A percentile compares a stretch with the other conserved stretches of the same genome.
phyloP scores from a whole-genome alignment of 495 filamentous ascomycete genomes.

The Neurospora discreta region DNA sequence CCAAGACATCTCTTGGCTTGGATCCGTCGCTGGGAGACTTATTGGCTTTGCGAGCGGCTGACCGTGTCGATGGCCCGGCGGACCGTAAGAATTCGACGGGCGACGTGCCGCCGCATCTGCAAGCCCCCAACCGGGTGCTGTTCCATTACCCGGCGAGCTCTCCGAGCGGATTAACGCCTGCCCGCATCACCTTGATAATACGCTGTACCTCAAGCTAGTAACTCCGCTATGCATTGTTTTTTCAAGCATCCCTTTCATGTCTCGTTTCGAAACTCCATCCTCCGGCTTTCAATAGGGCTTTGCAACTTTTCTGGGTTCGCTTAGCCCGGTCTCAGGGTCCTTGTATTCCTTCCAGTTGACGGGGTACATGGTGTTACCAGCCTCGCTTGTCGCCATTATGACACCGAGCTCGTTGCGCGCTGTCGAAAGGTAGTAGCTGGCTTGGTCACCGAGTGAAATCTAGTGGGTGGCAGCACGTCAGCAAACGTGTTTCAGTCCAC shows the following conservation, averaged over 20 bases:
- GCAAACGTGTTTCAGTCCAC: background rate
- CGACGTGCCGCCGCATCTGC: background rate
- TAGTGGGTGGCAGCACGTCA: constrained; percentile 14
- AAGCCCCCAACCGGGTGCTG: background rate
- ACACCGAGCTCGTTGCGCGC: constrained; percentile 86
- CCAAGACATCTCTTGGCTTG: background rate
- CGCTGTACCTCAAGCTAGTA: background rate
- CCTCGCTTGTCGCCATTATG: constrained; percentile 84
- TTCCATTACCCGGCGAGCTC: background rate
- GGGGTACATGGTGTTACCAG: constrained; percentile 80
- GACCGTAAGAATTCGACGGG: background rate
- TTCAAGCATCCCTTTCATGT: background rate
- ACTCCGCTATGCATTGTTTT: background rate
- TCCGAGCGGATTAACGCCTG: background rate
- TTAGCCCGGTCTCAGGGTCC: constrained; percentile 66
- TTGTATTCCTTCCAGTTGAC: constrained; percentile 90
- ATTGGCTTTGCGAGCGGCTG: background rate
- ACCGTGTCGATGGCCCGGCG: background rate
- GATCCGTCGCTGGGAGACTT: background rate
- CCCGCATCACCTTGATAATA: background rate
- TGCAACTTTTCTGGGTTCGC: constrained; percentile 83
- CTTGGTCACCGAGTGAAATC: constrained; percentile 87
- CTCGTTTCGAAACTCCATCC: background rate
- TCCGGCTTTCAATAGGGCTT: constrained; percentile 60
- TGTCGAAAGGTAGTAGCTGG: constrained; percentile 85